These are phyloP conservation scores for Papiliotrema flavescens DNA, from an alignment of 1,284 basidiomycete species.

Conservation along the genomic window DNA sequence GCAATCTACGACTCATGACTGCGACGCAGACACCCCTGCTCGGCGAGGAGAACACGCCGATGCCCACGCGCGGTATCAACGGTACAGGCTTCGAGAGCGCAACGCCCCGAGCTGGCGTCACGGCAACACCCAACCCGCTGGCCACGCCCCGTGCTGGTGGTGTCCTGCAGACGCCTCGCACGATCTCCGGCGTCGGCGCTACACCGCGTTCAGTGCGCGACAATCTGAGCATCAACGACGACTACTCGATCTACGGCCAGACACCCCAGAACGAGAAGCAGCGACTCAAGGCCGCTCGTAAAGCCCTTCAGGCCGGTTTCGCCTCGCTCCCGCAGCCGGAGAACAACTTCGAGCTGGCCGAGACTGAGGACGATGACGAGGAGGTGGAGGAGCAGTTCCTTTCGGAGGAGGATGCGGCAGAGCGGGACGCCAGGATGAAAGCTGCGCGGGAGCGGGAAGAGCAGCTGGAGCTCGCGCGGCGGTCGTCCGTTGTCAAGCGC, in stretches of 20 bases:
- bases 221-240: constrained; percentile 79
- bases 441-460: constrained; percentile 72
- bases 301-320: constrained; percentile 76
- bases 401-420: constrained; percentile 83
- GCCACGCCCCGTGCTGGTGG: constrained; percentile 64
- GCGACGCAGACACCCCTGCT: constrained; percentile 89
- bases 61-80: constrained; percentile 62
- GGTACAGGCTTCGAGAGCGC: constrained; percentile 89
- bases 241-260: constrained; percentile 56
- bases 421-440: constrained; percentile 76
- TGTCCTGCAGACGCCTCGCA: constrained; percentile 63
- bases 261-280: constrained; percentile 73
- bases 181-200: constrained; percentile 50
- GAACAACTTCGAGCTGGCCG: constrained; percentile 94
- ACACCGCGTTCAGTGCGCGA: constrained; percentile 86
- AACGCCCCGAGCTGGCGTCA: constrained; percentile 79
- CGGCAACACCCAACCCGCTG: constrained; percentile 93
- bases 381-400: constrained; percentile 49
- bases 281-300: constrained; percentile 62
- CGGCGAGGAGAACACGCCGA: constrained; percentile 92
- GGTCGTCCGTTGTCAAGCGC: constrained; percentile 76
- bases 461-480: constrained; percentile 68
- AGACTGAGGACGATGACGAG: constrained; percentile 68
- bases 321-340: constrained; percentile 83
- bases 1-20: constrained; percentile 90